phyloP scores from a whole-genome alignment of 345 rosid species.

The Populus tremula region DNA sequence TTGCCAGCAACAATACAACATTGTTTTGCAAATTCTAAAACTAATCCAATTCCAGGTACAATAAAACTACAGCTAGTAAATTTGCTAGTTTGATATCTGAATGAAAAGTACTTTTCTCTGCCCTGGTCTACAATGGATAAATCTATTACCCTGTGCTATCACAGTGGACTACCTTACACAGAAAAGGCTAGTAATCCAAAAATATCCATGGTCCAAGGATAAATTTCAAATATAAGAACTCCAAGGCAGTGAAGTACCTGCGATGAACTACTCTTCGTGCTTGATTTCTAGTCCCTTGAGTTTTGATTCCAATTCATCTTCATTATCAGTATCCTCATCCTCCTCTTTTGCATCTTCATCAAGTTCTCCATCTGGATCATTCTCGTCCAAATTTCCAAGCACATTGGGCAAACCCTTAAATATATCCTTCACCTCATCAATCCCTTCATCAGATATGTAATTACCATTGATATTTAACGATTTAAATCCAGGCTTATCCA shows the following conservation, averaged over 20 bases:
- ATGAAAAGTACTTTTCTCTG: slow-evolving; percentile 4
- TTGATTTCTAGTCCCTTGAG: slow-evolving; percentile 66
- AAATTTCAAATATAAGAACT: not conserved
- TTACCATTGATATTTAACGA: slow-evolving; percentile 32
- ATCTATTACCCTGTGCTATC: slow-evolving; percentile 9
- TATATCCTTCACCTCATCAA: slow-evolving; percentile 33
- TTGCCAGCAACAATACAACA: slow-evolving; percentile 1
- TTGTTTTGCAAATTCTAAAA: slow-evolving; percentile 12
- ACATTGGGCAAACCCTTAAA: slow-evolving; percentile 23
- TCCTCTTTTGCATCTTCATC: slow-evolving; percentile 61
- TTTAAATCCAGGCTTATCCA: slow-evolving; percentile 24
- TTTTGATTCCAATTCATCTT: slow-evolving; percentile 66
- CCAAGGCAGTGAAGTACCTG: not conserved
- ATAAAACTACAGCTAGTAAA: slow-evolving; percentile 6
- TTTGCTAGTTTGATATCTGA: not conserved
- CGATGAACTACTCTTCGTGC: slow-evolving; percentile 35
- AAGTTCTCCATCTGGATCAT: slow-evolving; percentile 56
- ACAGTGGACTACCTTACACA: slow-evolving; percentile 12
- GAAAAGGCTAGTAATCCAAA: not conserved
- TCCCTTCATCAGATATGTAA: slow-evolving; percentile 36
- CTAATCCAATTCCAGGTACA: slow-evolving; percentile 2
- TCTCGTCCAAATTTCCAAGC: slow-evolving; percentile 33
- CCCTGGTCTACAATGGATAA: slow-evolving; percentile 14
- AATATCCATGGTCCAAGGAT: not conserved
- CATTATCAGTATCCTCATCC: slow-evolving; percentile 32